Conservation (phyloP, 805 yeast species). For the Ogataea sp. region DNA sequence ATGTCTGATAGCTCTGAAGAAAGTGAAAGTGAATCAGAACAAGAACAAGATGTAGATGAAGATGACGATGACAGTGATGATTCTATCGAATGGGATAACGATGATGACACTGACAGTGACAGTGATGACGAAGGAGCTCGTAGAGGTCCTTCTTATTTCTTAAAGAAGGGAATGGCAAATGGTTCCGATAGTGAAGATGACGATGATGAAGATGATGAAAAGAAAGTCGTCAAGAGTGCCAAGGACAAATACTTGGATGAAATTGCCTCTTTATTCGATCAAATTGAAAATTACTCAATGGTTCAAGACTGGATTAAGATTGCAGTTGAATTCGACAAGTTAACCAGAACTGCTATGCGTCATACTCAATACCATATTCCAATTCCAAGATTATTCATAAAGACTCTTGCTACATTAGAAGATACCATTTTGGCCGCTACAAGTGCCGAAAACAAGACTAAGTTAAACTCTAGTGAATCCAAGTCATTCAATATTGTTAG, state of each 20-base stretch:
- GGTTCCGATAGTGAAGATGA: slow-evolving; percentile 31
- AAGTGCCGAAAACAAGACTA: slow-evolving; percentile 48
- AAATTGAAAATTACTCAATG: slow-evolving; percentile 60
- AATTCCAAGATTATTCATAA: slow-evolving; percentile 66
- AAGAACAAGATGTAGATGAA: slow-evolving; percentile 16
- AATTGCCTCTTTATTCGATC: slow-evolving; percentile 56
- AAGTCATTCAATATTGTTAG: slow-evolving; percentile 80
- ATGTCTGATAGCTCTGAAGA: slow-evolving; percentile 19
- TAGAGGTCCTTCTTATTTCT: slow-evolving; percentile 47
- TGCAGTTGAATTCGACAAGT: slow-evolving; percentile 69
- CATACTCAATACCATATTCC: slow-evolving; percentile 70
- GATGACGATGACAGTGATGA: slow-evolving; percentile 33
- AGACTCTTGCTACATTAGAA: slow-evolving; percentile 64
- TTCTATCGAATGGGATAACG: slow-evolving; percentile 34
- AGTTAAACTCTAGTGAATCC: slow-evolving; percentile 73
- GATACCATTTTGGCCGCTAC: slow-evolving; percentile 47
- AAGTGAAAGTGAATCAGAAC: slow-evolving; percentile 23
- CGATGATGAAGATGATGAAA: slow-evolving; percentile 51
- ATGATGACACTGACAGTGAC: slow-evolving; percentile 38
- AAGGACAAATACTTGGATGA: slow-evolving; percentile 90
- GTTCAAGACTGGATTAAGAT: slow-evolving; percentile 75
- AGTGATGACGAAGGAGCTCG: slow-evolving; percentile 32
- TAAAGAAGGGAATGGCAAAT: slow-evolving; percentile 32
- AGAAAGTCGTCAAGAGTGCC: slow-evolving; percentile 85
- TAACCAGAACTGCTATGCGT: slow-evolving; percentile 57